Evolutionary conservation across 2,329 filamentous ascomycete genomes (phyloP).

Genomic region (Cercospora sesami): DNA sequence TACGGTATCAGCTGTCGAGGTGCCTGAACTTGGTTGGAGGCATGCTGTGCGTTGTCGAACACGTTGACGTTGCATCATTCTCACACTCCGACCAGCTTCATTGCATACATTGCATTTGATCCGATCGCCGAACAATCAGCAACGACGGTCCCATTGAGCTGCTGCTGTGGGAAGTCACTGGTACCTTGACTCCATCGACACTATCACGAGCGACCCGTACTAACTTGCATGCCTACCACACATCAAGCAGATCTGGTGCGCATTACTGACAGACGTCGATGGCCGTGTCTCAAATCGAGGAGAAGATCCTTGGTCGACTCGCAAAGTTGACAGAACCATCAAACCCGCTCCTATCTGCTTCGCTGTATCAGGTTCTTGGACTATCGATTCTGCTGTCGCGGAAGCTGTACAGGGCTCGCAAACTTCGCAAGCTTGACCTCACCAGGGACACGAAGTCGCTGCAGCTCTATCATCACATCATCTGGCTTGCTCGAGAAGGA

Average conservation of each 20-base stretch:
- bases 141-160: background rate
- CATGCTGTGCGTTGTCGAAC: constrained; percentile 20
- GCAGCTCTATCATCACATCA: constrained; percentile 83
- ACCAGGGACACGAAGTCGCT: constrained; percentile 76
- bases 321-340: constrained; percentile 75
- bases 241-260: background rate
- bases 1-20: constrained; percentile 12
- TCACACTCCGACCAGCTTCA: background rate
- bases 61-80: background rate
- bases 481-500: constrained; percentile 93
- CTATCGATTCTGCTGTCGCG: constrained; percentile 84
- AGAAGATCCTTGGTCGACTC: constrained; percentile 91
- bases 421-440: constrained; percentile 76
- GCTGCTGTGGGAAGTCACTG: background rate
- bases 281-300: constrained; percentile 96
- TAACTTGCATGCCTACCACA: background rate
- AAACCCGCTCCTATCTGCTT: constrained; percentile 75
- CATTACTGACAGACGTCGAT: constrained; percentile 52
- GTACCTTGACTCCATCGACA: background rate
- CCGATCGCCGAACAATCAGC: background rate
- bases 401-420: constrained; percentile 78
- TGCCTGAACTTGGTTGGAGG: constrained; percentile 18
- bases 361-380: constrained; percentile 87
- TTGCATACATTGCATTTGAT: background rate
- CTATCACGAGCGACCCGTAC: background rate